Evolutionary conservation across 768 basidiomycete genomes (phyloP), one percentile per base, ranked within the genome.

Genomic region (Infundibulicybe gibba): DNA sequence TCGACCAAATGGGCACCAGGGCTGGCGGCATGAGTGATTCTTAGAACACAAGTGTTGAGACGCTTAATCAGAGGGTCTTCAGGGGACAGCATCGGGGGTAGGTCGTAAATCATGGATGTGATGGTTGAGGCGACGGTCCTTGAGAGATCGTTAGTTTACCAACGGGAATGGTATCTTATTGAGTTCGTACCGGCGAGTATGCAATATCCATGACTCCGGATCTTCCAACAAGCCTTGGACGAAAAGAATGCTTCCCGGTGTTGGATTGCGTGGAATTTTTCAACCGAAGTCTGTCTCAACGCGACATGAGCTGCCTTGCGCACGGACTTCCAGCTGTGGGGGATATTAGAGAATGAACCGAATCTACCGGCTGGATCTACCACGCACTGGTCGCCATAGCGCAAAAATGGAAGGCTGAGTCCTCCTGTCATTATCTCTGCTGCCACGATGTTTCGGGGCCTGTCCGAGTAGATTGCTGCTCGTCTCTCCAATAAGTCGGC

Each of bases 401-500:
- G 25, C 25, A 25, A 8, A 25, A 25, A 25, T 25, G 25, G 25
- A 8, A 25, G 25, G 25, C 25, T 25, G 25, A 49, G 20, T 19
- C 41, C 39, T 10, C 43, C 49, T 20, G 44, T 50, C 15, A 47
- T 33, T 38, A 50, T 33, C 13, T 40, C 45, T 16, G 16, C 32
- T 60, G 57, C 57, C 14, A 67, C 57, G 20, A 66, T 62, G 40
- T 45, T 54, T 2, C 48, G 43, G 2, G 59, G 59, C 6, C 61
- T 48, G 41, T 57, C 55, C 2, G 57, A 57, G 44, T 64, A 61
- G 17, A 53, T 62, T 6, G n/a, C 39, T 5, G 55, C 46, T 6
- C 66, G 64, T 48, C 67, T 66, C 25, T 72, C 71, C 41, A 72
- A 59, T 52, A 71, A 51, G 37, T 73, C 70, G 30, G 65, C 44